These are phyloP conservation scores for Pythium monospermum DNA, from an alignment of 352 stramenopile species.

Conservation along the genomic window DNA sequence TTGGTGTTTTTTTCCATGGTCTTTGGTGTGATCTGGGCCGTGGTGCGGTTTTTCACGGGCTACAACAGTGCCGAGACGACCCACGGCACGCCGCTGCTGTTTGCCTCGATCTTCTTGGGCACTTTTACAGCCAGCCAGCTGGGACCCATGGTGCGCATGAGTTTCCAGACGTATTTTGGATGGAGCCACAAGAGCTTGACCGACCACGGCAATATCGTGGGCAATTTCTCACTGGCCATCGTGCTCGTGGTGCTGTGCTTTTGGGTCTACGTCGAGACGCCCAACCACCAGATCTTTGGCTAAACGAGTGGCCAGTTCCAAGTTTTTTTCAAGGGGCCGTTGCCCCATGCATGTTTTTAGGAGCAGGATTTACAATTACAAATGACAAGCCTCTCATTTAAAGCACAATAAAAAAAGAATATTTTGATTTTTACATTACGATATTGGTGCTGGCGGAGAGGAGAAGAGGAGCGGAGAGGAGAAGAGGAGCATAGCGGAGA, in stretches of 20 bases:
- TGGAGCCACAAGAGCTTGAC: constrained; percentile 83
- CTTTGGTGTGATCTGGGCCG: constrained; percentile 58
- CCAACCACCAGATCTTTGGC: constrained; percentile 38
- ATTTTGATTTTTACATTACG: too few species aligned
- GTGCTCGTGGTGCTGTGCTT: constrained; percentile 65
- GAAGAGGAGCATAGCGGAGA: too few species aligned
- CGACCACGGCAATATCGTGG: constrained; percentile 82
- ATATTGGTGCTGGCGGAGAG: too few species aligned
- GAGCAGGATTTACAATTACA: too few species aligned
- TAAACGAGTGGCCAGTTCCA: constrained; percentile 8
- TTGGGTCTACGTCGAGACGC: constrained; percentile 78
- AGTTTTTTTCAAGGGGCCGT: not conserved
- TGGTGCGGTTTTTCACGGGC: constrained; percentile 75
- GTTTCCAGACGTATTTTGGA: constrained; percentile 86
- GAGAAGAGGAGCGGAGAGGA: too few species aligned
- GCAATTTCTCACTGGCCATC: constrained; percentile 61
- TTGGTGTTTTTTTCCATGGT: constrained; percentile 68
- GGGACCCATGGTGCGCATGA: constrained; percentile 76
- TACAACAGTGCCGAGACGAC: constrained; percentile 75
- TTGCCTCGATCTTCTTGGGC: constrained; percentile 75
- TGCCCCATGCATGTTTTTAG: not conserved
- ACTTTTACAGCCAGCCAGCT: constrained; percentile 78
- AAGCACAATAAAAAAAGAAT: not conserved
- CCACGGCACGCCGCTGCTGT: constrained; percentile 67
- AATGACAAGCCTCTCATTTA: too few species aligned